Evolutionary conservation across 2,329 filamentous ascomycete genomes (phyloP).

Genomic region (Fusarium foetens): DNA sequence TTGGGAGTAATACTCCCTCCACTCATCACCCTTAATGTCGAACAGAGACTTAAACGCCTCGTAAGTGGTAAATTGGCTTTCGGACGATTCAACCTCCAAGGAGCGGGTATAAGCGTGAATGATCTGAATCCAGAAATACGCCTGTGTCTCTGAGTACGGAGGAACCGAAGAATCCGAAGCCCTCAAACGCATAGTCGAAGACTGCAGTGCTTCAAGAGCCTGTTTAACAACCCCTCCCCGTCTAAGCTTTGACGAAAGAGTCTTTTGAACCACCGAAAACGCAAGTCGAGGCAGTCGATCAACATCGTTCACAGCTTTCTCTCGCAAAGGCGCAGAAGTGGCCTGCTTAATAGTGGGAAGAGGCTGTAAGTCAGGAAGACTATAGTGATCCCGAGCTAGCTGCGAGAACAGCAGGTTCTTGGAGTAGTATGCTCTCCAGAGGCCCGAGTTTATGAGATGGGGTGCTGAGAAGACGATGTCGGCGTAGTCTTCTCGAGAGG

Average conservation of each 20-base stretch:
- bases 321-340: not conserved
- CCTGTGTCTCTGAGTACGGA: conserved; percentile 48
- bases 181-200: conserved; percentile 41
- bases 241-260: conserved; percentile 26
- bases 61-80: conserved; percentile 9
- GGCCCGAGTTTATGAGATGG: conserved; percentile 44
- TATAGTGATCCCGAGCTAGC: conserved; percentile 43
- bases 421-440: conserved; percentile 49
- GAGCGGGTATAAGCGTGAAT: conserved; percentile 37
- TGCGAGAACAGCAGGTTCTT: conserved; percentile 47
- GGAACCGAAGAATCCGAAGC: conserved; percentile 20
- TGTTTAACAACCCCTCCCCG: conserved; percentile 44
- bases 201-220: conserved; percentile 38
- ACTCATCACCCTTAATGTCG: conserved; percentile 39
- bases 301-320: not conserved
- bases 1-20: conserved; percentile 43
- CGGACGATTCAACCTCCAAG: not conserved
- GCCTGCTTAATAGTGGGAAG: conserved; percentile 36
- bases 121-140: conserved; percentile 48
- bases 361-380: conserved; percentile 46
- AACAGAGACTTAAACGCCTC: conserved; percentile 41
- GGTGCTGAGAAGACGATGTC: conserved; percentile 41
- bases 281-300: conserved; percentile 46
- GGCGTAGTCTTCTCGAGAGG: conserved; percentile 35
- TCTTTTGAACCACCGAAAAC: conserved; percentile 45